Evolutionary conservation across 352 stramenopile genomes (phyloP), one percentile per base, ranked within the genome.

Genomic region (Elongisporangium undulatum): DNA sequence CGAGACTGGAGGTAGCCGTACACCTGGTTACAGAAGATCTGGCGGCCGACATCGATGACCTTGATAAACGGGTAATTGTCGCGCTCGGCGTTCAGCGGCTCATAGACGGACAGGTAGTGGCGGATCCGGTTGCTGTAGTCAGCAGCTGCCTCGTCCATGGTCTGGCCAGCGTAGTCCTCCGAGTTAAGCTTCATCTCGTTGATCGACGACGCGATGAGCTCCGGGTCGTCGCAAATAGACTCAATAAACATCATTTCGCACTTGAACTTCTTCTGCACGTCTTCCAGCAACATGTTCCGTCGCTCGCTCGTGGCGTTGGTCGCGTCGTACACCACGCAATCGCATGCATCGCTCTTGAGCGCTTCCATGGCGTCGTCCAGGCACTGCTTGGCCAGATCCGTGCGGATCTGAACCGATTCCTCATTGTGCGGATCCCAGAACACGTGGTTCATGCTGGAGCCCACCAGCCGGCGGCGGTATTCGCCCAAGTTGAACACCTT

Each of bases 121-220:
- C 82, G 68, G 52, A 94, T 94, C 61, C 85, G 85, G 41, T 73
- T 84, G 58, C 80, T 75, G 64, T 92, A 92, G 75, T 94, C 85
- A 41, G 73, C 67, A 1, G 79, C 74, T 2, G 82, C 81, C 64
- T 92, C 77, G 29, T 90, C 78, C 61, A 92, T 74, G 29, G 82
- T 92, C 62, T 87, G 70, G 0, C 66, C 71, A 8, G 77, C 76
- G 61, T 94, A 94, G 60, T 94, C 85, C 17, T 82, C 75, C 56
- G 82, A 92, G 58, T 89, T 87, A 53, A 92, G 61, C 60, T 92
- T 92, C 82, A 92, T 94, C 58, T 91, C 82, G 60, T 92, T 91
- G 51, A 94, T 90, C 23, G 82, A 90, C 10, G 82, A 85, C 39
- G 75, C 80, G 41, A 94, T 86, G 9, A 94, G 70, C 19, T 90